These are phyloP conservation scores for Eucalyptus shirleyi DNA, from an alignment of 345 rosid species.

Conservation along the genomic window DNA sequence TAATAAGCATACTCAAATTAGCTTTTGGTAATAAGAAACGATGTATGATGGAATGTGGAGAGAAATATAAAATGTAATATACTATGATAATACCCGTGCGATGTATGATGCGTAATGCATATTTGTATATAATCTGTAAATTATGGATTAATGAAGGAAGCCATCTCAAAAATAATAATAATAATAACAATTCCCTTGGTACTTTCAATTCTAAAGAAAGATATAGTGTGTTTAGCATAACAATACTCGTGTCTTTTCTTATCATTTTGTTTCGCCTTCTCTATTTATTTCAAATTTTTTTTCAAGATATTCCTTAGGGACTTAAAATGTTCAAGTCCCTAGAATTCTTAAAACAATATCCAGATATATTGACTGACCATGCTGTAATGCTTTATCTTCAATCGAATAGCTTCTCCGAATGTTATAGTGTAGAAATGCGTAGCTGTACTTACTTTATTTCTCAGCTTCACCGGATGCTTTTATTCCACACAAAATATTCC, in stretches of 20 bases:
- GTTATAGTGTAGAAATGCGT: not conserved
- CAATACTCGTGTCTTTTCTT: not conserved
- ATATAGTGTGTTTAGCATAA: not conserved
- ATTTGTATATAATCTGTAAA: not conserved
- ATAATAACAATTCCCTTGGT: not conserved
- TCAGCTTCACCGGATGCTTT: not conserved
- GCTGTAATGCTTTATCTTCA: not conserved
- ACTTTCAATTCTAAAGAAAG: not conserved
- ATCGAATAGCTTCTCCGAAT: not conserved
- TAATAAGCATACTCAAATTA: not conserved
- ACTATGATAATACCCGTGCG: not conserved
- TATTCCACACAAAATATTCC: not conserved
- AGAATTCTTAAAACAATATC: not conserved
- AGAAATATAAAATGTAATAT: not conserved
- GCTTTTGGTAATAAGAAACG: not conserved
- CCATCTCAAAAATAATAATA: not conserved
- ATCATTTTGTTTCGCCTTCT: not conserved
- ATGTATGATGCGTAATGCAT: not conserved
- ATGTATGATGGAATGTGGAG: not conserved
- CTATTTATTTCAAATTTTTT: not conserved
- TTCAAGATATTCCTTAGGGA: not conserved
- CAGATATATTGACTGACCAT: not conserved
- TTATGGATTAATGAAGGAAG: not conserved
- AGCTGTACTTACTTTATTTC: not conserved
- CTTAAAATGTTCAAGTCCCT: not conserved